A percentile compares a stretch with the other conserved stretches of the same genome.
phyloP scores from a whole-genome alignment of 2,329 filamentous ascomycete genomes.

The Clonostachys rhizophaga region DNA sequence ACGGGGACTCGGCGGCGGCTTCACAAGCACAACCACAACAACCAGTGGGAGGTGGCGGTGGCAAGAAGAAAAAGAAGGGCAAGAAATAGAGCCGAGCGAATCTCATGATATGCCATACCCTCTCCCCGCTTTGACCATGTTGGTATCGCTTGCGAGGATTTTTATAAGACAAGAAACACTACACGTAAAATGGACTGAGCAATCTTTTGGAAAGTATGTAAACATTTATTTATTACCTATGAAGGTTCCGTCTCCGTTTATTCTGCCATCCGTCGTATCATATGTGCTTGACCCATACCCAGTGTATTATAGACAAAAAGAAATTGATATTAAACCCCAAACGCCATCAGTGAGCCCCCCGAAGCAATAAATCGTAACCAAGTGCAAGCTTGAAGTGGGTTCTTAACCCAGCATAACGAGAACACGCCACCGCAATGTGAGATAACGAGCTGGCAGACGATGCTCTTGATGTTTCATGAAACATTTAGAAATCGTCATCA shows the following conservation, averaged over 20 bases:
- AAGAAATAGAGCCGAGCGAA: conserved; percentile 45
- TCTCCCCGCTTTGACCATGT: too few species aligned
- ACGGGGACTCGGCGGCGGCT: conserved; percentile 8
- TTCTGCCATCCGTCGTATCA: neutral
- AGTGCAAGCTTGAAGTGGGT: too few species aligned
- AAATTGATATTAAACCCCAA: neutral
- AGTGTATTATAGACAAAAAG: neutral
- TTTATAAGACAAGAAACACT: too few species aligned
- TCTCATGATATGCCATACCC: too few species aligned
- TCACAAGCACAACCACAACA: conserved; percentile 14
- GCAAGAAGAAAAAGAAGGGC: conserved; percentile 68
- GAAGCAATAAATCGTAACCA: neutral
- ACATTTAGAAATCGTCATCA: conserved; percentile 87
- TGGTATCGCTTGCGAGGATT: too few species aligned
- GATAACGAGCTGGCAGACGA: too few species aligned
- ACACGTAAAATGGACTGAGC: too few species aligned
- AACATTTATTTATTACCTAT: too few species aligned
- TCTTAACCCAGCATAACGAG: too few species aligned
- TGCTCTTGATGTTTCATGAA: conserved; percentile 11
- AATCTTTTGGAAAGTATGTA: neutral
- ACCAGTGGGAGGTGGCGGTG: conserved; percentile 29
- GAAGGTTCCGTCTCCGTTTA: too few species aligned
- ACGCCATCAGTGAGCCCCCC: neutral
- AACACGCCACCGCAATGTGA: too few species aligned
- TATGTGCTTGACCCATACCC: conserved; percentile 2